A percentile compares a stretch with the other conserved stretches of the same genome.
These are phyloP conservation scores for Coemansia sp. DNA, from an alignment of 192 early-diverging fungal species.

Conservation along the genomic window DNA sequence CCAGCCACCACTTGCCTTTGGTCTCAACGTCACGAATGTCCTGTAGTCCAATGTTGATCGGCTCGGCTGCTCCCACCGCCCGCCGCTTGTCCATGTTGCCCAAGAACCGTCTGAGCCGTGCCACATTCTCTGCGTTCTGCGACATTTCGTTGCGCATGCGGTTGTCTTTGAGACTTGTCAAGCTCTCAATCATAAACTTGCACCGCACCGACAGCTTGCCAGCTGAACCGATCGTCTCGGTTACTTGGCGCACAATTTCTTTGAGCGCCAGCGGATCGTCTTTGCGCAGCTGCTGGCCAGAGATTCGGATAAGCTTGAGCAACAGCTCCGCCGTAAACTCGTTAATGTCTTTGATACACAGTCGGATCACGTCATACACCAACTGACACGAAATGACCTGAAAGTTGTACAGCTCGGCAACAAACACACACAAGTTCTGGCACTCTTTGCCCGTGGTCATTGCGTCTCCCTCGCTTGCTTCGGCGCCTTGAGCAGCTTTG, in stretches of 20 bases:
- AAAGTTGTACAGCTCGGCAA: slow-evolving; percentile 90
- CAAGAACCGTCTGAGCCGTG: slow-evolving; percentile 77
- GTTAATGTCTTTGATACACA: slow-evolving; percentile 66
- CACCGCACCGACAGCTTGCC: slow-evolving; percentile 60
- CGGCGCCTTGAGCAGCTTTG: slow-evolving; percentile 15
- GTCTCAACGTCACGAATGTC: slow-evolving; percentile 82
- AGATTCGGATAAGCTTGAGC: slow-evolving; percentile 67
- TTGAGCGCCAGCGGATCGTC: slow-evolving; percentile 93
- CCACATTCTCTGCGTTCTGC: slow-evolving; percentile 63
- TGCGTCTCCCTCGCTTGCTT: slow-evolving; percentile 45
- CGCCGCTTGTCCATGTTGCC: slow-evolving; percentile 61
- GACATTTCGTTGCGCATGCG: slow-evolving; percentile 66
- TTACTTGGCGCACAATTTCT: slow-evolving; percentile 71
- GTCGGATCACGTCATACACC: slow-evolving; percentile 81
- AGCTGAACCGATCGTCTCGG: slow-evolving; percentile 29
- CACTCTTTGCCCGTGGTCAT: slow-evolving; percentile 65
- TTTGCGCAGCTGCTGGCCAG: slow-evolving; percentile 78
- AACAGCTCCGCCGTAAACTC: slow-evolving; percentile 90
- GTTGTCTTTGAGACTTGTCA: slow-evolving; percentile 92
- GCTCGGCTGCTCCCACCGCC: slow-evolving; percentile 57
- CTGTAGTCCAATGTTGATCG: slow-evolving; percentile 78
- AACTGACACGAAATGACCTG: slow-evolving; percentile 80
- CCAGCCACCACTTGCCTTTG: slow-evolving; percentile 98
- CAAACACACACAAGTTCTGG: slow-evolving; percentile 76
- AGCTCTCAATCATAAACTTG: slow-evolving; percentile 95